Base-by-base conservation (phyloP, 2,329 filamentous ascomycete genomes). In the Coccinonectria pachysandricola region DNA sequence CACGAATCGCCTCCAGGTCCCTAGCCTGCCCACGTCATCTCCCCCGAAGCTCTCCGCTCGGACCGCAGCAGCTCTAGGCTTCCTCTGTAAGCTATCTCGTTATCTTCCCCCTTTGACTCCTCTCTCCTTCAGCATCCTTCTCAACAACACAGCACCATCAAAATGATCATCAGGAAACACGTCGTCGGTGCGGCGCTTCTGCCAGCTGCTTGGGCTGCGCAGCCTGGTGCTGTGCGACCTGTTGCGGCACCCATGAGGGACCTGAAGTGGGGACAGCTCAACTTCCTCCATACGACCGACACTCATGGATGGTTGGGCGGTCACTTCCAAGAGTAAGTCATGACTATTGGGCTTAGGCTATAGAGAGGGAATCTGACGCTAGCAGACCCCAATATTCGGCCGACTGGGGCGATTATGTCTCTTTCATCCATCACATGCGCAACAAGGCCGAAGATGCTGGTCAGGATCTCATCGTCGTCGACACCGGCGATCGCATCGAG, bases 341-440 rank as follows among this genome's bases (percentile, higher is more conserved):
- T n/a, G n/a, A n/a, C n/a, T n/a, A n/a, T n/a, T n/a, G n/a, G n/a
- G n/a, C n/a, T n/a, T n/a, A n/a, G n/a, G n/a, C n/a, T n/a, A n/a
- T n/a, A n/a, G n/a, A n/a, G n/a, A n/a, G n/a, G n/a, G n/a, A n/a
- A 17, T n/a, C 39, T 46, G 21, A 40, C 23, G 8, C 10, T 23
- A 3, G 21, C 36, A 85, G 80, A 59, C 68, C 85, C 3, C 88
- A 91, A 34, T 98, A 92, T 56, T 87, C 84, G 6, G 88, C 85
- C 23, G 91, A 98, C 55, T 96, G 91, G 86, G 91, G 91, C 32
- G 91, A 98, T 58, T 98, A 96, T 56, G 71, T 96, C 45, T 95
- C 88, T 6, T 95, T 98, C 50, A 75, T 86, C 17, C 65, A 79
- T 18, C 85, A 88, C 49, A 74, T 98, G 65, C 79, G 74, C 30